These are phyloP conservation scores for Candida coquimbonensis DNA, from an alignment of 805 yeast genomes.

Conservation along the genomic window DNA sequence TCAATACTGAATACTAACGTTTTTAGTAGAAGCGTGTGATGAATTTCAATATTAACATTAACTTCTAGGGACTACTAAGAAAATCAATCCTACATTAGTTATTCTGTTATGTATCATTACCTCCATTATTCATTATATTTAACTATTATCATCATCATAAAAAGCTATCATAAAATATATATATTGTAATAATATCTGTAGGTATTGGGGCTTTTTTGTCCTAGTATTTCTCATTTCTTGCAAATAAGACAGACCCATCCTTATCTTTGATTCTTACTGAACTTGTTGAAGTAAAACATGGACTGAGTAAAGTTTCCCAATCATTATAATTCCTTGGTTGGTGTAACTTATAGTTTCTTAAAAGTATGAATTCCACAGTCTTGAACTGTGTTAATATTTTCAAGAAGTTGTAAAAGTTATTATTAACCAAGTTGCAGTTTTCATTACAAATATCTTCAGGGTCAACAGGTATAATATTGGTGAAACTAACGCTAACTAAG, in stretches of 20 bases:
- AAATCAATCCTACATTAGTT: too few species aligned
- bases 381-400: slow-evolving; percentile 24
- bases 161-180: too few species aligned
- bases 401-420: slow-evolving; percentile 29
- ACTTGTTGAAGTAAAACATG: slow-evolving; percentile 28
- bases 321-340: slow-evolving; percentile 31
- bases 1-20: slow-evolving; percentile 4
- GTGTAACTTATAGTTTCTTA: slow-evolving; percentile 30
- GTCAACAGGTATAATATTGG: slow-evolving; percentile 20
- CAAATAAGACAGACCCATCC: slow-evolving; percentile 37
- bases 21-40: slow-evolving; percentile 2
- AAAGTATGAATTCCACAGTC: slow-evolving; percentile 30
- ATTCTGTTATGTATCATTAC: too few species aligned
- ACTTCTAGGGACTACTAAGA: too few species aligned
- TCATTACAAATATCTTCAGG: slow-evolving; percentile 21
- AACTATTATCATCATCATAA: too few species aligned
- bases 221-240: slow-evolving; percentile 15
- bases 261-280: slow-evolving; percentile 30
- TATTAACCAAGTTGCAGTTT: slow-evolving; percentile 27
- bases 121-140: too few species aligned
- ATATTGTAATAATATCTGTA: too few species aligned
- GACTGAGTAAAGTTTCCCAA: slow-evolving; percentile 30
- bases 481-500: slow-evolving; percentile 20
- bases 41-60: neutral
- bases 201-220: neutral